Base-by-base conservation (phyloP, 768 basidiomycete genomes). In the Trametes gibbosa region DNA sequence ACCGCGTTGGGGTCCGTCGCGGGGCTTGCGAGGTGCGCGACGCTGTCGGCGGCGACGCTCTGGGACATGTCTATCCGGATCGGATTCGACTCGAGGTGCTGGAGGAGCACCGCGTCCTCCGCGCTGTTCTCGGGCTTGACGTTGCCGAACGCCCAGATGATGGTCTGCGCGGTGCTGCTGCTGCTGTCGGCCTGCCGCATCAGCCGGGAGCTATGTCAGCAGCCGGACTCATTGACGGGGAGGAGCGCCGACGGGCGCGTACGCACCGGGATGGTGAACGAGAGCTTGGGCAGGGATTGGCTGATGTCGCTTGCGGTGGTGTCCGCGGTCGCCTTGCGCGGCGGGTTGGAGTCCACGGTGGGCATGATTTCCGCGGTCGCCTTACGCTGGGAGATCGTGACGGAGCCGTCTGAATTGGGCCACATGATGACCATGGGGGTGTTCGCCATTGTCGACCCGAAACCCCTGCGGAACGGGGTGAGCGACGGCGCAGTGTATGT, bases 391-490 rank as follows among this genome's bases (percentile, higher is more conserved):
- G 86, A 87, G 23, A 91, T 70, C 13, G 86, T 87, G 58, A 87
- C 74, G 21, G 76, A 69, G 10, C 84, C 84, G 63, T 87, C 83
- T 14, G 72, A 69, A 66, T 88, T 86, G 7, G 80, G 73, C 89
- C 88, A 91, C 77, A 84, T 81, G 29, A 90, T 84, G 58, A 91
- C 84, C 86, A 91, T 89, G 0, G 83, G 79, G 6, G 79, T 74
- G 63, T 78, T 73, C 1, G 76, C 68, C 86, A 87, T 86, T 56
- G 70, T 63, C 9, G 58, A 62, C 23, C 86, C 86, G 65, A 84
- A 87, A 5, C 86, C 86, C 67, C 85, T 87, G 64, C 10, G 65
- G 35, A n/a, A 19, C 24, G 3, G 16, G 43, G 37, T 37, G 54
- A 56, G 35, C 29, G 34, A 32, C 35, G 29, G 29, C 4, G 29